These are phyloP conservation scores for Monosporascus sp. DNA, from an alignment of 2,329 filamentous ascomycete species.

Conservation along the genomic window DNA sequence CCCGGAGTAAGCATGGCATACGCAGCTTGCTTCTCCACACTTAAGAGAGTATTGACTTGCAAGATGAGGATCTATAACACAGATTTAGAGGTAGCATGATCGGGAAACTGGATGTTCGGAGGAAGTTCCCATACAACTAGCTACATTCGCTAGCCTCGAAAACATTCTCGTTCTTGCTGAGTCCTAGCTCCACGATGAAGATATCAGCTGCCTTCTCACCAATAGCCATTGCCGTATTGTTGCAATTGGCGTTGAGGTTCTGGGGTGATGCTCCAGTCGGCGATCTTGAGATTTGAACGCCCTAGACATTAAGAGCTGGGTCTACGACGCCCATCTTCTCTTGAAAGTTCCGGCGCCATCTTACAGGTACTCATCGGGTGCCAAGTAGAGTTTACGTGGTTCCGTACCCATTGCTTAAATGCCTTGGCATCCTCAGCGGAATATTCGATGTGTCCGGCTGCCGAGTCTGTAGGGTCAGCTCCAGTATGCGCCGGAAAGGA, in stretches of 20 bases:
- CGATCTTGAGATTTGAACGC: constrained; percentile 23
- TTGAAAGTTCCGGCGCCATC: constrained; percentile 38
- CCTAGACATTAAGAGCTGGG: constrained; percentile 36
- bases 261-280: constrained; percentile 30
- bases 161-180: background rate
- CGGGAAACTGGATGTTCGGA: no score
- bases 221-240: constrained; percentile 37
- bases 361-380: constrained; percentile 41
- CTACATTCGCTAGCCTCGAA: no score
- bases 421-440: constrained; percentile 41
- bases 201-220: constrained; percentile 30
- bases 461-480: constrained; percentile 28
- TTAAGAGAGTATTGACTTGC: no score
- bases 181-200: constrained; percentile 7
- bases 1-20: no score
- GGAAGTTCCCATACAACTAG: no score
- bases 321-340: constrained; percentile 39
- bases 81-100: no score
- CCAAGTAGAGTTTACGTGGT: constrained; percentile 35
- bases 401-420: constrained; percentile 38
- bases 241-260: constrained; percentile 40
- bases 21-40: no score
- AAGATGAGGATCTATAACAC: no score
- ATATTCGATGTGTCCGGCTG: constrained; percentile 38
- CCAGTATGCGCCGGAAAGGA: constrained; percentile 35